Evolutionary conservation across 1,284 basidiomycete genomes (phyloP).

Genomic region (Cutaneotrichosporon cutaneum): DNA sequence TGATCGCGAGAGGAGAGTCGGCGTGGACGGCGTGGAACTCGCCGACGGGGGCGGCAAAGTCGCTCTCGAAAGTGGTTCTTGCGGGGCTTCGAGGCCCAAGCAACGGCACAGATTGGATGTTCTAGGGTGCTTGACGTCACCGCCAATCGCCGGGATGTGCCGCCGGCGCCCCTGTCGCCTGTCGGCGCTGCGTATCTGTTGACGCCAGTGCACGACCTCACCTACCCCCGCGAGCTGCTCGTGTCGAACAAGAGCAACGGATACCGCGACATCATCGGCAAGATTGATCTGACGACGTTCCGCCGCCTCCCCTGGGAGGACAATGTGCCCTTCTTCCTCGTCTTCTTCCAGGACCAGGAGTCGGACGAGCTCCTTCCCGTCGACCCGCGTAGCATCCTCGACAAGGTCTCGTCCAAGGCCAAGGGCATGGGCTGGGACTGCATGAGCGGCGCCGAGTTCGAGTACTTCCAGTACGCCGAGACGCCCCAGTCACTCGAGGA

Average conservation of each 20-base stretch:
- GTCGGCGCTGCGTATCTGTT: slow-evolving; percentile 46
- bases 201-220: slow-evolving; percentile 63
- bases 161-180: background rate
- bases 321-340: slow-evolving; percentile 87
- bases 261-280: slow-evolving; percentile 80
- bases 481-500: slow-evolving; percentile 69
- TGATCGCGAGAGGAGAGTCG: no score
- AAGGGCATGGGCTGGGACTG: slow-evolving; percentile 60
- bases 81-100: no score
- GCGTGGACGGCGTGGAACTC: slow-evolving; percentile 37
- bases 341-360: slow-evolving; percentile 83
- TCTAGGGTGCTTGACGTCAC: background rate
- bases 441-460: slow-evolving; percentile 84
- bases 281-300: slow-evolving; percentile 78
- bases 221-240: slow-evolving; percentile 78
- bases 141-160: background rate
- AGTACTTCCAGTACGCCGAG: slow-evolving; percentile 97
- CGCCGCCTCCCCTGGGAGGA: slow-evolving; percentile 90
- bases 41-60: background rate
- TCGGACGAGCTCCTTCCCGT: slow-evolving; percentile 71
- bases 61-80: no score
- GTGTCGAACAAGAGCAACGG: slow-evolving; percentile 90
- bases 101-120: background rate
- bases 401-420: slow-evolving; percentile 58
- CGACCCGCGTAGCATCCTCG: slow-evolving; percentile 81